Evolutionary conservation across 495 filamentous ascomycete genomes (phyloP).

Genomic region (Cercophora sp.): DNA sequence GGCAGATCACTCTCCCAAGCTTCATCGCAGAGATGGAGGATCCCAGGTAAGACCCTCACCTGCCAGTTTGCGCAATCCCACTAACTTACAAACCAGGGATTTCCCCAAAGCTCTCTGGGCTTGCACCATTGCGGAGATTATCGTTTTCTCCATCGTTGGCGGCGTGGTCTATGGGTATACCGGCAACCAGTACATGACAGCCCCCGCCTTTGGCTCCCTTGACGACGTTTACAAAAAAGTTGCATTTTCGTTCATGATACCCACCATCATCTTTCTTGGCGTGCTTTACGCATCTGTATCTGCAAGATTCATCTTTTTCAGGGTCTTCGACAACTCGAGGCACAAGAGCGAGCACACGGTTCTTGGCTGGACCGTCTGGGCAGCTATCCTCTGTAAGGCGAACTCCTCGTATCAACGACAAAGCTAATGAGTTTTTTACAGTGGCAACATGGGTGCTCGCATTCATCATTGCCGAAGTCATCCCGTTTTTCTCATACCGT

Average conservation of each 20-base stretch:
- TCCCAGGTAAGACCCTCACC: constrained; percentile 37
- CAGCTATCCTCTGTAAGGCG: constrained; percentile 56
- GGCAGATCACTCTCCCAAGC: constrained; percentile 83
- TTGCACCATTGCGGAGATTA: constrained; percentile 78
- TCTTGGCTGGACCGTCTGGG: constrained; percentile 77
- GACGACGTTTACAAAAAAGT: constrained; percentile 72
- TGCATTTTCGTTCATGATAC: constrained; percentile 88
- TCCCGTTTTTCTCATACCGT: constrained; percentile 82
- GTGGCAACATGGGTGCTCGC: constrained; percentile 69
- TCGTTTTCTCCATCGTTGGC: constrained; percentile 75
- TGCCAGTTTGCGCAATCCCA: background rate
- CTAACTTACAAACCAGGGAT: constrained; percentile 42
- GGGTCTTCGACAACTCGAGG: constrained; percentile 68
- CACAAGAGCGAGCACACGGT: constrained; percentile 76
- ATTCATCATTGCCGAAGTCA: constrained; percentile 83
- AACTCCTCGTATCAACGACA: background rate
- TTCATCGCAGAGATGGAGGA: constrained; percentile 93
- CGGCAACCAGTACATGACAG: constrained; percentile 76
- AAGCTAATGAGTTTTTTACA: background rate
- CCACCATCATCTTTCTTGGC: constrained; percentile 83
- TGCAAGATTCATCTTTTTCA: constrained; percentile 83
- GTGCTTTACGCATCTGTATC: constrained; percentile 86
- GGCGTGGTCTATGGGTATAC: constrained; percentile 74
- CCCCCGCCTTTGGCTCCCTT: constrained; percentile 79
- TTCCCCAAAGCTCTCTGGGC: constrained; percentile 88